These are phyloP conservation scores for Fraxinus albicans DNA, from an alignment of 305 asterid species.

Conservation along the genomic window DNA sequence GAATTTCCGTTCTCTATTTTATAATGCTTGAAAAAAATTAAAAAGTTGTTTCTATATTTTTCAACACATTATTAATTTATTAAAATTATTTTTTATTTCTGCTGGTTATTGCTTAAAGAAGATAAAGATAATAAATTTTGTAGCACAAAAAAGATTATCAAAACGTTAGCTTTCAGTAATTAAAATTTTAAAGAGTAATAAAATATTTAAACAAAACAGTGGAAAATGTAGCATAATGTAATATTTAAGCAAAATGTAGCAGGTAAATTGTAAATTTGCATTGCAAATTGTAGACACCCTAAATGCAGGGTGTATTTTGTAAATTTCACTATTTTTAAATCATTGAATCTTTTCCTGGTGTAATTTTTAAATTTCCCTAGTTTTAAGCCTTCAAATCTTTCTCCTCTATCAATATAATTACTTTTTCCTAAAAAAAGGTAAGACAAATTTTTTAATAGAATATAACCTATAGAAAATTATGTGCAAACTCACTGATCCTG, in stretches of 20 bases:
- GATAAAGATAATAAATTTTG: too few species aligned
- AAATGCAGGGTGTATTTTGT: neutral
- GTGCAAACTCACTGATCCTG: constrained; percentile 7
- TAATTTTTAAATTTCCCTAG: neutral
- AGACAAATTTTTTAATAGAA: neutral
- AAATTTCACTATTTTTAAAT: neutral
- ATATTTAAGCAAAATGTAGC: neutral
- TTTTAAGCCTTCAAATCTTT: neutral
- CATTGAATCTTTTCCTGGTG: neutral
- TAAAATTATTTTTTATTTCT: too few species aligned
- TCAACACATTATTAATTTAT: neutral
- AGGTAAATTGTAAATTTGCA: neutral
- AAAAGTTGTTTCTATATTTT: neutral
- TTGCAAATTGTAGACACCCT: neutral
- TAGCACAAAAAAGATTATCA: too few species aligned
- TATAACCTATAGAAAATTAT: neutral
- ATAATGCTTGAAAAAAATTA: neutral
- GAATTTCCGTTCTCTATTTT: neutral
- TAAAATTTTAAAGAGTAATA: too few species aligned
- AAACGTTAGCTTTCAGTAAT: too few species aligned
- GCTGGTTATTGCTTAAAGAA: too few species aligned
- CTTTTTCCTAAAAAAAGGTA: neutral
- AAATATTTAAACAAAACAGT: too few species aligned
- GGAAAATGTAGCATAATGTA: neutral
- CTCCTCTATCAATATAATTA: neutral